Base-by-base conservation (phyloP, 345 rosid genomes). In the Arabis hirsuta region DNA sequence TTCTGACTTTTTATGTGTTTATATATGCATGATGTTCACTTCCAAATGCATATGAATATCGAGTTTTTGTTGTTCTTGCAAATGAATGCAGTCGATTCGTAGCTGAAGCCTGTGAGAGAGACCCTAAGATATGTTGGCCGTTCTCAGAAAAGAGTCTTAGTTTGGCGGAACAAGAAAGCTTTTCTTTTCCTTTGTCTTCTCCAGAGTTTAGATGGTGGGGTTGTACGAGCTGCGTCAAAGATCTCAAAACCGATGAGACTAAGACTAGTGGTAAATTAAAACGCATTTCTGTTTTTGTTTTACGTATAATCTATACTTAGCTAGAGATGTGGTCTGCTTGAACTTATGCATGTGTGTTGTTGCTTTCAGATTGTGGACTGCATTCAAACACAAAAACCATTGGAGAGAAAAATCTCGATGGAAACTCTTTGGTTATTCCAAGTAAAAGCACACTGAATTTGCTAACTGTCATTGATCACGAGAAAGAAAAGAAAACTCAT, bases 121-220 rank as follows among this genome's bases (percentile, higher is more conserved):
- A 90, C 57, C 65, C 56, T 77, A 84, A 59, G 68, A 69, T 74
- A 47, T 81, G 87, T 61, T 85, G 85, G 87, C 96, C 96, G 12
- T 91, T 89, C 82, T 50, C 81, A 22, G 72, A 71, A 58, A 81
- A 85, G 68, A 73, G 74, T 68, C 39, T 62, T 65, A 69, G 60
- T 20, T 78, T 62, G 57, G 80, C 73, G 55, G 82, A 77, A 44
- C 65, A 76, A 59, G 54, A 69, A 67, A 62, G 71, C 57, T 38
- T 34, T 41, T 20, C 62, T 53, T 88, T 83, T 78, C 86, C 92
- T 80, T 72, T 86, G 66, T 53, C 73, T 55, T 80, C 78, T 70
- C 90, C 84, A 5, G 82, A 83, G 60, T 86, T 65, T 67, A 83
- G 84, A 81, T 80, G 78, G 81, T 84, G 87, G 89, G 58, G 63